These are phyloP conservation scores for Cornus florida DNA, from an alignment of 148 eudicot species.

Conservation along the genomic window DNA sequence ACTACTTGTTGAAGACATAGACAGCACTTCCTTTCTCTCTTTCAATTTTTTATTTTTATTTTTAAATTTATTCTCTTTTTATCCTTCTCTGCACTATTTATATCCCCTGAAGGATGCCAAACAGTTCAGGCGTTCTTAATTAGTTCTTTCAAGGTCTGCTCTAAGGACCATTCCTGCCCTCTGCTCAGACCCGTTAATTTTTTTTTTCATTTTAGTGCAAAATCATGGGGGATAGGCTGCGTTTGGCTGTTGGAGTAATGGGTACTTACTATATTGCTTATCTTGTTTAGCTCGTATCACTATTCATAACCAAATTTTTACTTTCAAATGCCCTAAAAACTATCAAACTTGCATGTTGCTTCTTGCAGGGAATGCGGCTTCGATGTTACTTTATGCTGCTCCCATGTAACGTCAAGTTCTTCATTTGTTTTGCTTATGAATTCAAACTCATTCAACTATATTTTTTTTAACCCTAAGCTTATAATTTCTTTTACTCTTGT, in stretches of 20 bases:
- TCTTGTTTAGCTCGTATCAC: background rate
- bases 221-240: slow-evolving; percentile 56
- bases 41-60: background rate
- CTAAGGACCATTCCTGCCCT: background rate
- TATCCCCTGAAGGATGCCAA: slow-evolving; percentile 7
- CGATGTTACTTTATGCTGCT: slow-evolving; percentile 67
- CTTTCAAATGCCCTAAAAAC: background rate
- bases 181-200: too few species aligned
- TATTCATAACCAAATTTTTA: background rate
- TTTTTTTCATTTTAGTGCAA: background rate
- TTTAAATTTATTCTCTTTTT: slow-evolving; percentile 6
- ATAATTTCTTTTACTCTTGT: slow-evolving; percentile 8
- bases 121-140: slow-evolving; percentile 8
- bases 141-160: background rate
- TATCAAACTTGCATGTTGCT: slow-evolving; percentile 4
- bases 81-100: slow-evolving; percentile 9
- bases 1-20: slow-evolving; percentile 7
- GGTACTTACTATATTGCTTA: slow-evolving; percentile 41
- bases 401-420: slow-evolving; percentile 51
- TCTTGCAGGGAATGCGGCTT: slow-evolving; percentile 76
- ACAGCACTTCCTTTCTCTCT: background rate
- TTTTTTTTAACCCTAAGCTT: background rate
- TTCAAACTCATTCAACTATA: background rate
- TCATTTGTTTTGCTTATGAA: background rate
- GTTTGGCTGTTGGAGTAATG: slow-evolving; percentile 56